These are phyloP conservation scores for Fusarium sp. DNA, from an alignment of 2,329 filamentous ascomycete species.

Conservation along the genomic window DNA sequence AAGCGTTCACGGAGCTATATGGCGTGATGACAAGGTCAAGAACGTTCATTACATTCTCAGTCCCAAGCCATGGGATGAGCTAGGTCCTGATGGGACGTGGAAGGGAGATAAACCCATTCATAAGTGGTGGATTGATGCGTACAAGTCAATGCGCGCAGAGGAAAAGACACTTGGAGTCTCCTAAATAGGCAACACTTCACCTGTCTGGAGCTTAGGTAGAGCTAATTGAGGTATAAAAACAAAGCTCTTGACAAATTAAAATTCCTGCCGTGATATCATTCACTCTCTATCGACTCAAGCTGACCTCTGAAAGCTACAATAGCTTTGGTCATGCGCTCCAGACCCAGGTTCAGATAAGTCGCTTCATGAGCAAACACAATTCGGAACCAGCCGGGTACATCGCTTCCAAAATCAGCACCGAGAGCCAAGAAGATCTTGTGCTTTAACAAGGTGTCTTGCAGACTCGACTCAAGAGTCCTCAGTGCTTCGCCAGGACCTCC, in stretches of 20 bases:
- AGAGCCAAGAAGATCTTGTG: not conserved
- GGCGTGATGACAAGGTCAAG: conserved; percentile 18
- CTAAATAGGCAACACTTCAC: rapidly evolving
- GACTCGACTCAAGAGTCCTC: rapidly evolving
- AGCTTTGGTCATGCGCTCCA: not conserved
- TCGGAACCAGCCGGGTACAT: not conserved
- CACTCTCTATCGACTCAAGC: rapidly evolving
- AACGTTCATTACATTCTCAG: conserved; percentile 26
- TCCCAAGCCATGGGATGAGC: conserved; percentile 19
- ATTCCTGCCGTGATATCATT: rapidly evolving
- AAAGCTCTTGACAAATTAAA: not conserved
- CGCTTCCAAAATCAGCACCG: not conserved
- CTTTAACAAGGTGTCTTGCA: not conserved
- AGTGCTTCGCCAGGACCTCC: rapidly evolving
- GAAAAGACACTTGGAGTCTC: not conserved
- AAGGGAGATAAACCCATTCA: not conserved
- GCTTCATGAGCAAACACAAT: not conserved
- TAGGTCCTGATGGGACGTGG: not conserved
- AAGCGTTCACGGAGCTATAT: not conserved
- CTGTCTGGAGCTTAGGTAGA: rapidly evolving
- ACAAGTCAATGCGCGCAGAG: not conserved
- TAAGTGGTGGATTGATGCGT: conserved; percentile 23
- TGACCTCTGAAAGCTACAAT: not conserved
- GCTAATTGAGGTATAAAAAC: rapidly evolving
- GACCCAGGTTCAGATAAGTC: not conserved